Evolutionary conservation across 176 grass and related monocot species (phyloP).

Genomic region (Eremochloa ophiuroides): DNA sequence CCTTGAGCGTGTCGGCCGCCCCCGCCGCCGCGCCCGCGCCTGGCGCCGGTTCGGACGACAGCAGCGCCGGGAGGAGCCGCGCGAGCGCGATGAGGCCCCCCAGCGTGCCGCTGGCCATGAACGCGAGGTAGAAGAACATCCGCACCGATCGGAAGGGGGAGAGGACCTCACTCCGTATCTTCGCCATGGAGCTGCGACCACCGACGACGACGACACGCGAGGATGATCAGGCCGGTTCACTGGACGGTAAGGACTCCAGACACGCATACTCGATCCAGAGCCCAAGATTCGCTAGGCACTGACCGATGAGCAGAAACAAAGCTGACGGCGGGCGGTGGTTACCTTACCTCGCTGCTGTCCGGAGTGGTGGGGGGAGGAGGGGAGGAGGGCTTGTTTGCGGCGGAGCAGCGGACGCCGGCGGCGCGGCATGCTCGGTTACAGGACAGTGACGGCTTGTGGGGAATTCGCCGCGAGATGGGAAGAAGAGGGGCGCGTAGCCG

Average conservation of each 20-base stretch:
- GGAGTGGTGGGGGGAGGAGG: constrained; percentile 20
- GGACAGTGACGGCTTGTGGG: neutral
- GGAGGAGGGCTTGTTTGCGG: constrained; percentile 53
- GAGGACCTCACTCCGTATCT: constrained; percentile 87
- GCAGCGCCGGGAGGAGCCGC: constrained; percentile 53
- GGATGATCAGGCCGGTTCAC: neutral
- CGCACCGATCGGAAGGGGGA: constrained; percentile 77
- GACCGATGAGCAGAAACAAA: no score
- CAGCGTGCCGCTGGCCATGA: constrained; percentile 67
- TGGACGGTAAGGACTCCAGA: neutral
- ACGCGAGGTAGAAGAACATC: constrained; percentile 98
- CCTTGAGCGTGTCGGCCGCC: constrained; percentile 49
- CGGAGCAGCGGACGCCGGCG: constrained; percentile 39
- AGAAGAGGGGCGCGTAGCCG: neutral
- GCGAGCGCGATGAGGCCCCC: constrained; percentile 71
- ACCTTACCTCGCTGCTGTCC: constrained; percentile 63
- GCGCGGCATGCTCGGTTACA: constrained; percentile 18
- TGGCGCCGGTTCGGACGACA: no score
- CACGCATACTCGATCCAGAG: neutral
- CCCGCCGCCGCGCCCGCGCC: constrained; percentile 27
- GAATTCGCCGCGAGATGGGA: neutral
- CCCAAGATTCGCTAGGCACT: neutral
- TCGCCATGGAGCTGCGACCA: constrained; percentile 69
- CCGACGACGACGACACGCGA: neutral
- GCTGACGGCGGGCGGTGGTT: constrained; percentile 12